These are phyloP conservation scores for Diplogelasinospora grovesii DNA, from an alignment of 495 filamentous ascomycete genomes.

Conservation along the genomic window DNA sequence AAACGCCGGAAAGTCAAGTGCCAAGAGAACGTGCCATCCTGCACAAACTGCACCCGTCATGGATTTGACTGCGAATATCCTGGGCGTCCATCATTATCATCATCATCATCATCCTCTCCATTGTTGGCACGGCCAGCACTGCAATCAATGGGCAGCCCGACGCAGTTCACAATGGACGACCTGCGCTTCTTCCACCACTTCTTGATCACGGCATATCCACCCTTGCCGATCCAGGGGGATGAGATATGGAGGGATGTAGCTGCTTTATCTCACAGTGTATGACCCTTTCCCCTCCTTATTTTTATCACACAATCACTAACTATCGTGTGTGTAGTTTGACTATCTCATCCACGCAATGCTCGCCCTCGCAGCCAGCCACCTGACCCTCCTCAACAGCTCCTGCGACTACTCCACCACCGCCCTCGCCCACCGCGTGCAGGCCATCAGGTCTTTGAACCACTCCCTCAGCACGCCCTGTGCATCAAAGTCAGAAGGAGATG, in stretches of 20 bases:
- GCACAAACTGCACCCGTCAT: constrained; percentile 45
- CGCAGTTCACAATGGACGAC: constrained; percentile 35
- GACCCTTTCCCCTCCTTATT: constrained; percentile 4
- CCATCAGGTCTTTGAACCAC: constrained; percentile 39
- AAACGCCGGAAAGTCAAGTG: constrained; percentile 53
- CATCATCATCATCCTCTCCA: background rate
- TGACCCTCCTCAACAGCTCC: constrained; percentile 23
- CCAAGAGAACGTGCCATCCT: constrained; percentile 45
- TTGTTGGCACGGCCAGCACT: constrained; percentile 12
- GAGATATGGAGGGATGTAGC: constrained; percentile 45
- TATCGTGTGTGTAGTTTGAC: constrained; percentile 21
- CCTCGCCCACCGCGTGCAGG: constrained; percentile 41
- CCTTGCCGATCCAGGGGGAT: constrained; percentile 46
- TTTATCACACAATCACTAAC: background rate
- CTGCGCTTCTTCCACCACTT: constrained; percentile 55
- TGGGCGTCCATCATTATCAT: background rate
- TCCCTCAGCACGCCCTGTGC: constrained; percentile 27
- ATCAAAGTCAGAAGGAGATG: constrained; percentile 35
- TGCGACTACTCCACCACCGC: constrained; percentile 25
- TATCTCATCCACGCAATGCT: constrained; percentile 46
- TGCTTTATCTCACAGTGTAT: constrained; percentile 39
- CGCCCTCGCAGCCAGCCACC: constrained; percentile 43
- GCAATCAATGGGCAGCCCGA: constrained; percentile 13
- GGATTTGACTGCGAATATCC: constrained; percentile 48
- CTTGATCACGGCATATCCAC: constrained; percentile 45